A percentile compares a stretch with the other conserved stretches of the same genome.
Conservation (phyloP, 441 rosid species). For the Omphalea diandra region DNA sequence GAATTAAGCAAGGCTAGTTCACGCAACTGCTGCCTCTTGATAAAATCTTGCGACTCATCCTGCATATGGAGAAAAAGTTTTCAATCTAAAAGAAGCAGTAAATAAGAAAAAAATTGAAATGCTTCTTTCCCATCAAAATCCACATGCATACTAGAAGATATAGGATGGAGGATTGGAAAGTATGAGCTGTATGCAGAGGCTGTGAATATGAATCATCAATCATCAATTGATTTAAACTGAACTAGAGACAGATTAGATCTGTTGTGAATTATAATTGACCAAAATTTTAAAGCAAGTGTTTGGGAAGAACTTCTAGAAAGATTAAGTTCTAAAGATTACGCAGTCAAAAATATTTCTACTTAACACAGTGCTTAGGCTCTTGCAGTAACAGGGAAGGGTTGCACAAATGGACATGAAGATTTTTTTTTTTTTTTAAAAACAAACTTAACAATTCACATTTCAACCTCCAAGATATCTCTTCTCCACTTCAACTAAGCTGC, state of each 20-base stretch:
- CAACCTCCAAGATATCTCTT: neutral
- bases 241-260: too few species aligned
- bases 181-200: neutral
- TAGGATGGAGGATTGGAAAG: neutral
- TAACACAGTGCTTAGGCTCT: neutral
- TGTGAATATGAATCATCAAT: neutral
- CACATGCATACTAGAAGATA: neutral
- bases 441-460: neutral
- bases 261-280: neutral
- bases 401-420: neutral
- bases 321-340: neutral
- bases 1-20: slow-evolving; percentile 90
- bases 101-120: neutral
- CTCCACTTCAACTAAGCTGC: neutral
- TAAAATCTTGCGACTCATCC: slow-evolving; percentile 93
- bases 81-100: neutral
- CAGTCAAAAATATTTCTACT: neutral
- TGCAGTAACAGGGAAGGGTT: neutral
- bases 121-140: neutral
- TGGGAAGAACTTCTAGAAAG: neutral
- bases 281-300: neutral
- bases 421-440: too few species aligned
- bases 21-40: slow-evolving; percentile 89
- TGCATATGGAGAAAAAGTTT: slow-evolving; percentile 24
- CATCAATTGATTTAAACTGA: neutral